phyloP scores from a whole-genome alignment of 2,329 filamentous ascomycete genomes.

The Clathrospora elynae region DNA sequence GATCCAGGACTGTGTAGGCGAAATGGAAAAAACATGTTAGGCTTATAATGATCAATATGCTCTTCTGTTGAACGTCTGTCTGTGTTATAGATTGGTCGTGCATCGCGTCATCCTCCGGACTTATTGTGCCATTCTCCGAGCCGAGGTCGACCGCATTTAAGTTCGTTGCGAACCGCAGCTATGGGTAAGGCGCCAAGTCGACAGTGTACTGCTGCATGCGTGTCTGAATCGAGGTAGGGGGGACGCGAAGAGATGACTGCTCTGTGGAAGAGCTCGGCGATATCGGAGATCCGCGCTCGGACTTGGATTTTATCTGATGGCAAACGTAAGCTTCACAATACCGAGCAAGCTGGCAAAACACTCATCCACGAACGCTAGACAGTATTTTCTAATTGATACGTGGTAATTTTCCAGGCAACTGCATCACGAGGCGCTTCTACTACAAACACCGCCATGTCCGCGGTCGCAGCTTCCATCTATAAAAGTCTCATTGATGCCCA shows the following conservation, averaged over 20 bases:
- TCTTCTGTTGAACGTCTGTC: not conserved
- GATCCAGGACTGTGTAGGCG: not conserved
- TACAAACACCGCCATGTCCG: not conserved
- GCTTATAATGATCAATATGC: not conserved
- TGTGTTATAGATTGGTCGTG: not conserved
- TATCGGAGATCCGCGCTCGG: constrained; percentile 15
- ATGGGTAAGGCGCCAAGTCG: no score
- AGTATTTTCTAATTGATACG: not conserved
- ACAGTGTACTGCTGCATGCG: no score
- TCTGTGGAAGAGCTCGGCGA: constrained; percentile 20
- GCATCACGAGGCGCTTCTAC: not conserved
- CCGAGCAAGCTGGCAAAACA: constrained; percentile 4
- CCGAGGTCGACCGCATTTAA: not conserved
- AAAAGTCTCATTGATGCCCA: constrained; percentile 8
- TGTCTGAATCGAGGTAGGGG: no score
- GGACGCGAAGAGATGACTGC: no score
- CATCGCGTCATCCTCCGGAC: not conserved
- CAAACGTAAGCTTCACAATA: not conserved
- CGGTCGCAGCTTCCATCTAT: constrained; percentile 5
- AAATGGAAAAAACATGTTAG: not conserved
- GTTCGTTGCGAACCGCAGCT: no score
- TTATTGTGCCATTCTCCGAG: not conserved
- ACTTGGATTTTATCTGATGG: constrained; percentile 7
- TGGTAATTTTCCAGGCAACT: constrained; percentile 3
- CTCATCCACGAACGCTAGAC: constrained; percentile 6